Evolutionary conservation across 257 asterid genomes (phyloP), one percentile per base, ranked within the genome.

Genomic region (Primulina huaijiensis): DNA sequence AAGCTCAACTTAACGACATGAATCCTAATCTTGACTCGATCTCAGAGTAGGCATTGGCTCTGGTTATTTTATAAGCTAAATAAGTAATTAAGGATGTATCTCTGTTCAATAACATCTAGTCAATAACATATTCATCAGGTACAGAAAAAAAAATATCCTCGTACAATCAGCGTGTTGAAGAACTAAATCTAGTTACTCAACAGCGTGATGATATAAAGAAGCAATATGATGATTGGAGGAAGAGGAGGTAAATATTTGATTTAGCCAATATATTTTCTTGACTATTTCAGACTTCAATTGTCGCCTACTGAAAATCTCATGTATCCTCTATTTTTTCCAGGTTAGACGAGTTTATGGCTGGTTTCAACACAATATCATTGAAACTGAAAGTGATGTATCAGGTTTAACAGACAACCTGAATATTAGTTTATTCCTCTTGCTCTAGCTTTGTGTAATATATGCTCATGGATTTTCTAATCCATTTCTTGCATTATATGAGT

Each of bases 311-410:
- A 16, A 43, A 43, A 46, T 46, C 56, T 14, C 56, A 14, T 46
- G 20, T 33, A 23, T 62, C 69, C 72, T 59, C 64, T 34, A 72
- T 14, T 72, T 35, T 29, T 68, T 75, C 81, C 90, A 93, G 99
- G 90, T 83, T 89, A 67, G 99, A 94, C 66, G 99, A 94, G 80
- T 91, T 94, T 76, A 89, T 94, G 97, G 96, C 86, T 23, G 99
- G 99, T 63, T 94, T 94, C 64, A 94, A 88, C 83, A 84, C 90
- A 52, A 91, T 94, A 37, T 94, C 99, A 7, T 79, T 94, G 88
- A 94, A 94, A 79, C 83, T 94, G 74, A 94, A 94, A 82, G 97
- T 91, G 75, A 94, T 94, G 99, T 94, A 91, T 84, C 99, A 94
- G 99, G 99, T 93, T 75, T 60, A 38, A 25, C 10, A 23, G 52